Evolutionary conservation across 2,329 filamentous ascomycete genomes (phyloP), one percentile per base, ranked within the genome.

Genomic region (Mollisiaceae sp.): DNA sequence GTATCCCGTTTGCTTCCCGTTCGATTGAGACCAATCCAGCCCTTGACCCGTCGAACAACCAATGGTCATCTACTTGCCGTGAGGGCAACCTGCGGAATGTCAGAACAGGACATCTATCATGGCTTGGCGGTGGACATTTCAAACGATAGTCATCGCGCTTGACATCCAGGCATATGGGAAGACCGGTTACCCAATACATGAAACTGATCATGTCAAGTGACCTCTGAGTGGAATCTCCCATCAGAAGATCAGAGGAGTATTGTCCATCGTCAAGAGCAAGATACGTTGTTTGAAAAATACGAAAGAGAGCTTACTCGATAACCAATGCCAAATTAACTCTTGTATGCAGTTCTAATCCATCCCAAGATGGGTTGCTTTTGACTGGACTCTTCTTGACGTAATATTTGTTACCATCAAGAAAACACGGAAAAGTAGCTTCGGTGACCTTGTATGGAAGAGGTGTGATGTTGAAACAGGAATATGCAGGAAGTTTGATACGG

Each of bases 361-460:
- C 60, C 65, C 47, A 63, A 6, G 38, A 22, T 2, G 58, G 50
- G n/a, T 54, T 55, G 4, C 20, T 54, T 36, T 56, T 58, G 14
- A 54, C 41, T 18, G 60, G 65, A 50, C 63, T 65, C 32, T 62
- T 62, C 20, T 50, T 47, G 12, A 66, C 32, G 36, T 60, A 66
- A 36, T 64, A 66, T 41, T 55, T 60, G n/a, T 60, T 38, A n/a
- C 57, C 65, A 39, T 66, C 60, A 27, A 66, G 36, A 8, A 52
- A 32, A n/a, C 39, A 60, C 18, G 41, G 60, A 22, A 66, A 58
- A 8, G 55, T 24, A 8, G 36, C 43, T 32, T 58, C 61, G 56
- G 47, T 55, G 35, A 56, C 24, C 11, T 36, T 27, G 18, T 2
- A 4, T 32, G 41, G 59, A 32, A 54, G 50, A 32, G 47, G 32